Evolutionary conservation across 2,329 filamentous ascomycete genomes (phyloP).

Genomic region (Neocucurbitaria cava): DNA sequence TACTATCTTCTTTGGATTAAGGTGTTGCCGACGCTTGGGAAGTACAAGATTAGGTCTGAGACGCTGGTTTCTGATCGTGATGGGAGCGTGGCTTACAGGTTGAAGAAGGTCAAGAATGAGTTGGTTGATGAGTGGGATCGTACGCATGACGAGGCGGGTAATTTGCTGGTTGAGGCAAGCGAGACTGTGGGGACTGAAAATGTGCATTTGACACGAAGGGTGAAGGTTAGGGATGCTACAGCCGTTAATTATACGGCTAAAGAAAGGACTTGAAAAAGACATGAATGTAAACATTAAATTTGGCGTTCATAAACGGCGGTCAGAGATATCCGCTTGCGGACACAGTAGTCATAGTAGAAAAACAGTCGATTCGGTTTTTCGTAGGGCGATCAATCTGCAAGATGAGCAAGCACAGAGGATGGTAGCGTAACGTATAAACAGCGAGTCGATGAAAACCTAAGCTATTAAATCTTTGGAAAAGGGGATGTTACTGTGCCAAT

Average conservation of each 20-base stretch:
- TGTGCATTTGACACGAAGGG: neutral
- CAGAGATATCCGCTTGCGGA: too few relatives aligned
- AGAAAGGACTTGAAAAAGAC: neutral
- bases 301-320: too few relatives aligned
- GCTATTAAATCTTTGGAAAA: too few relatives aligned
- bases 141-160: conserved; percentile 36
- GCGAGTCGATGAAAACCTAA: too few relatives aligned
- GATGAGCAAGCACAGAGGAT: too few relatives aligned
- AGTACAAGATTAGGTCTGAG: conserved; percentile 35
- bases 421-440: too few relatives aligned
- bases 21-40: conserved; percentile 27
- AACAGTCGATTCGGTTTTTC: too few relatives aligned
- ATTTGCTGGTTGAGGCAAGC: neutral
- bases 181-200: neutral
- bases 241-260: neutral
- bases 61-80: conserved; percentile 34
- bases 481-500: too few relatives aligned
- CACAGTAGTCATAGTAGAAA: too few relatives aligned
- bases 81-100: conserved; percentile 35
- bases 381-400: too few relatives aligned
- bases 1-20: conserved; percentile 42
- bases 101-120: conserved; percentile 31
- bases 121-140: conserved; percentile 39
- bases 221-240: conserved; percentile 1
- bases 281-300: too few relatives aligned